Evolutionary conservation across 2,329 filamentous ascomycete genomes (phyloP), one percentile per base, ranked within the genome.

Genomic region (Ceratocystis eucalypticola): DNA sequence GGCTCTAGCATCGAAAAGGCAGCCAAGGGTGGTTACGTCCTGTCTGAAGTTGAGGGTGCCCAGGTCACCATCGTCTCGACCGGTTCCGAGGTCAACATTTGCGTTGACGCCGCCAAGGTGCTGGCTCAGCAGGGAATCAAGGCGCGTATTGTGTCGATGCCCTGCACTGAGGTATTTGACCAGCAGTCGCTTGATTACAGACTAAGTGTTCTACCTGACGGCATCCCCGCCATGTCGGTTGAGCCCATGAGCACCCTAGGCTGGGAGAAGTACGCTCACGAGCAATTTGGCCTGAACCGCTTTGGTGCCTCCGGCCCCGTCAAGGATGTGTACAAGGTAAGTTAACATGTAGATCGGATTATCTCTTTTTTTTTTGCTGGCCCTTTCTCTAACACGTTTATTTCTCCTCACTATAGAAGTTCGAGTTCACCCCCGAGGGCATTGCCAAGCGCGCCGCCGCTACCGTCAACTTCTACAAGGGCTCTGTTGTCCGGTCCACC

Each of bases 271-370:
- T 99, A 97, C 82, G 89, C 91, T 68, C 93, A 99, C 80, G 94
- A 99, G 86, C 94, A 99, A 82, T 99, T 99, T 74, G 94, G 94
- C 76, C 86, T 99, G 71, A 99, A 99, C 88, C 86, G 94, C 76
- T 99, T 99, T 79, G 94, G 94, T 86, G 93, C 93, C 71, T 96
- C 90, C 66, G 94, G 93, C 74, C 88, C 93, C 71, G 97, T 97
- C 84, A 93, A 93, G 87, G 88, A 97, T 74, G 91, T 99, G 69
- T 99, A 99, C 85, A 88, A 89, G 83, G 89, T 82, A 81, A 78
- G 83, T 22, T 41, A 1, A 41, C 37, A 77, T 66, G 37, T 37
- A 62, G 62, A 57, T 33, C 25, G n/a, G 1, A 65, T 41, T 63
- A 28, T 25, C 1, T 50, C 12, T 15, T 15, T 1, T 12, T 22